Evolutionary conservation across 2,329 filamentous ascomycete species (phyloP).

Genomic region (Calonectria henricotiae): DNA sequence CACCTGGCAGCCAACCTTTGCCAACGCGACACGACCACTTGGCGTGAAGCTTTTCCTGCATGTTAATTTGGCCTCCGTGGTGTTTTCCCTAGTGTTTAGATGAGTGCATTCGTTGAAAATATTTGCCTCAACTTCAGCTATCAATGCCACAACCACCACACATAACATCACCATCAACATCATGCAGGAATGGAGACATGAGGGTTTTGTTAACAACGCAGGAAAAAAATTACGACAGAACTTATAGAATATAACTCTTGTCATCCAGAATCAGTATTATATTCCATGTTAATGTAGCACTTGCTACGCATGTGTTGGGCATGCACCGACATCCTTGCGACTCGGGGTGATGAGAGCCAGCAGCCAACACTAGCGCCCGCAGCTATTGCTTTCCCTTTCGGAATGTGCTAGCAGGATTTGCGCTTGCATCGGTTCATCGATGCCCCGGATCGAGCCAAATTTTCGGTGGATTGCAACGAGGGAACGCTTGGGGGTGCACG

Average conservation of each 20-base stretch:
- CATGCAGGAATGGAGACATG: neutral
- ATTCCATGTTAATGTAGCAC: neutral
- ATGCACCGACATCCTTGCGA: neutral
- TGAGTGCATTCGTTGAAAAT: neutral
- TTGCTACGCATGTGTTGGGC: neutral
- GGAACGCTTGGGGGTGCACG: too few relatives aligned
- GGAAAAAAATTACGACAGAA: too few relatives aligned
- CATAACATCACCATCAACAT: neutral
- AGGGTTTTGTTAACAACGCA: neutral
- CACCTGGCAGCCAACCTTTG: constrained; percentile 25
- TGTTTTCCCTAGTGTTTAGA: constrained; percentile 40
- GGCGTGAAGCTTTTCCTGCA: constrained; percentile 35
- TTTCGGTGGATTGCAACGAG: neutral
- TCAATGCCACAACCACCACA: constrained; percentile 30
- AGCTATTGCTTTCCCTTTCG: neutral
- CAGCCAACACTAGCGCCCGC: neutral
- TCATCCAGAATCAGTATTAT: too few relatives aligned
- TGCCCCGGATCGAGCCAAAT: neutral
- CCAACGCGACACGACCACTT: neutral
- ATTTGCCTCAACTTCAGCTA: constrained; percentile 26
- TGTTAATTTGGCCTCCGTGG: constrained; percentile 20
- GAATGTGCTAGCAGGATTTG: neutral
- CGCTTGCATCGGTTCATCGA: neutral
- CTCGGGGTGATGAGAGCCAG: neutral
- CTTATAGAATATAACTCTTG: neutral